phyloP scores from a whole-genome alignment of 2,329 filamentous ascomycete species.

The Shiraia sp. region DNA sequence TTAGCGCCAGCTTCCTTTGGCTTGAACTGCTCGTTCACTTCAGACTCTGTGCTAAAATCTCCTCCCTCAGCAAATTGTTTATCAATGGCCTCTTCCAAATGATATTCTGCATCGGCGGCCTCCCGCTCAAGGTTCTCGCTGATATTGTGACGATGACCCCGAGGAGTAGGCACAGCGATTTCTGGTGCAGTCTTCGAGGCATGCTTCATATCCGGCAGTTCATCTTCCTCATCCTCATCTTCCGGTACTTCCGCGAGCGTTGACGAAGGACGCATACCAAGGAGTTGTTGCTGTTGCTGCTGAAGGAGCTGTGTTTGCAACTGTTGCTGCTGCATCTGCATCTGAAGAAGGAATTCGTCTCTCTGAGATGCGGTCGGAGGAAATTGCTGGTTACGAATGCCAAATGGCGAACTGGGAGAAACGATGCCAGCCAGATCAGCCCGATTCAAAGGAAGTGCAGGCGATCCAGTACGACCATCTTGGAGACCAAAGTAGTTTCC shows the following conservation, averaged over 20 bases:
- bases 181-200: conserved; percentile 49
- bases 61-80: conserved; percentile 79
- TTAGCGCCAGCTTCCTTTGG: conserved; percentile 31
- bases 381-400: conserved; percentile 48
- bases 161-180: conserved; percentile 64
- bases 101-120: conserved; percentile 83
- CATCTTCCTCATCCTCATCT: conserved; percentile 66
- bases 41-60: conserved; percentile 62
- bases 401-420: conserved; percentile 65
- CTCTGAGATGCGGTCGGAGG: conserved; percentile 45
- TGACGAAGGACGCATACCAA: conserved; percentile 50
- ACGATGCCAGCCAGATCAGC: conserved; percentile 42
- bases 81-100: conserved; percentile 77
- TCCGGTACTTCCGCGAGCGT: conserved; percentile 73
- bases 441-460: conserved; percentile 42
- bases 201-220: conserved; percentile 45
- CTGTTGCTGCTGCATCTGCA: conserved; percentile 57
- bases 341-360: conserved; percentile 48
- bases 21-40: conserved; percentile 31
- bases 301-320: conserved; percentile 55
- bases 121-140: conserved; percentile 80
- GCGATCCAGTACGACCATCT: conserved; percentile 49
- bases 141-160: conserved; percentile 69
- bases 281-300: conserved; percentile 53
- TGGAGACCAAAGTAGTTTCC: conserved; percentile 43